A percentile compares a stretch with the other conserved stretches of the same genome.
Conservation (phyloP, 257 asterid genomes). For the Buddleja alternifolia region DNA sequence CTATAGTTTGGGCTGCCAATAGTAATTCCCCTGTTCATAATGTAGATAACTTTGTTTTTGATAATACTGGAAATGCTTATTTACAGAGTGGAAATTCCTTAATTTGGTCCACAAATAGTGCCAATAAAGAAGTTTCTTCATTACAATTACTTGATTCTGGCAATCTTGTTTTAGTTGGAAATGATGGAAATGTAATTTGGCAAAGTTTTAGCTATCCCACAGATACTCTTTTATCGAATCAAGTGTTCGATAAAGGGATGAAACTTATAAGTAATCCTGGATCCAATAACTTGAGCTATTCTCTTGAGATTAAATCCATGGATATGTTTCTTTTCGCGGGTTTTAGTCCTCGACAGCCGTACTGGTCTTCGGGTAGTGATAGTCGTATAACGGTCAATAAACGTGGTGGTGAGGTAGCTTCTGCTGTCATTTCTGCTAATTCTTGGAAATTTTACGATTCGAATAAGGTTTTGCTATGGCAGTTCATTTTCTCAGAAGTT, state of each 20-base stretch:
- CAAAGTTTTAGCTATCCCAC: slow-evolving; percentile 84
- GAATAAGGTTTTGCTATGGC: slow-evolving; percentile 54
- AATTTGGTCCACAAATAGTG: slow-evolving; percentile 70
- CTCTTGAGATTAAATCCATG: slow-evolving; percentile 78
- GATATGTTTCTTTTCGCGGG: slow-evolving; percentile 71
- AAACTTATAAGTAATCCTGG: slow-evolving; percentile 63
- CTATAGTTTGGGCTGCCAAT: slow-evolving; percentile 86
- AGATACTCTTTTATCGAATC: slow-evolving; percentile 69
- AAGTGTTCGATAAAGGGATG: slow-evolving; percentile 68
- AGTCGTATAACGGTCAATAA: slow-evolving; percentile 63
- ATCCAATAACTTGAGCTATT: slow-evolving; percentile 58
- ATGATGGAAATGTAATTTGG: slow-evolving; percentile 63
- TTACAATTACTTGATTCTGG: slow-evolving; percentile 75
- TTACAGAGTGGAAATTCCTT: slow-evolving; percentile 52
- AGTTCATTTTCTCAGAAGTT: slow-evolving; percentile 61
- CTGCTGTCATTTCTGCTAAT: slow-evolving; percentile 60
- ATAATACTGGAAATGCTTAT: slow-evolving; percentile 66
- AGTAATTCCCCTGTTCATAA: slow-evolving; percentile 60
- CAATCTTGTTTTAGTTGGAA: slow-evolving; percentile 64
- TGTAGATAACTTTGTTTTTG: slow-evolving; percentile 63
- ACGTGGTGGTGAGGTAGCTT: slow-evolving; percentile 44
- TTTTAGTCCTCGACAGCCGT: slow-evolving; percentile 68
- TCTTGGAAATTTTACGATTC: slow-evolving; percentile 79
- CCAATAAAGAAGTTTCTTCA: slow-evolving; percentile 66
- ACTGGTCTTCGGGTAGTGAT: slow-evolving; percentile 79